Evolutionary conservation across 345 rosid species (phyloP), one percentile per base, ranked within the genome.

Genomic region (Populus deltoides): DNA sequence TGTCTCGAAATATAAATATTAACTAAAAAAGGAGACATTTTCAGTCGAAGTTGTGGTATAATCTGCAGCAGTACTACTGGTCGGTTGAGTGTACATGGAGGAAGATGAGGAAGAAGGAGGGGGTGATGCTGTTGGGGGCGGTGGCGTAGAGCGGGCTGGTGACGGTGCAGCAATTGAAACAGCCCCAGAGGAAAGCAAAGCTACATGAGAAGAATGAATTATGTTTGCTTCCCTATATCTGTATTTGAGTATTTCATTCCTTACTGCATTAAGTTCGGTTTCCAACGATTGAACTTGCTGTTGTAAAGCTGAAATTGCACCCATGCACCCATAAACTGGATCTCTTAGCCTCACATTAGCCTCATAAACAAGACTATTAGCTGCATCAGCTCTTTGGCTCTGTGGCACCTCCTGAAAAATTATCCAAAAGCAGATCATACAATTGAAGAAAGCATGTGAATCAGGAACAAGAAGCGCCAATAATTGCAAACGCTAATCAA

Each of bases 251-350:
- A 96, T 91, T 84, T 96, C 98, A 4, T 89, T 73, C 83, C 97
- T 88, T 53, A 92, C 92, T 43, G 92, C 92, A 67, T 86, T 87
- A 62, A 96, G 87, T 81, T 96, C 97, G 31, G 89, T 83, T 85
- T 93, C 93, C 77, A 96, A 85, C 57, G 91, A 82, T 83, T 96
- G 98, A 45, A 96, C 82, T 86, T 93, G 97, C 51, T 96, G 99
- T 59, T 96, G 98, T 76, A 96, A 82, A 53, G 94, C 88, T 72
- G 97, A 96, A 53, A 96, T 93, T 76, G 97, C 99, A 57, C 99
- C 99, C 97, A 92, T 90, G 88, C 99, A 93, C 10, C 99, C 99
- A 72, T 96, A 92, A 36, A 96, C 92, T 0, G 99, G 98, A 81
- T 96, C 99, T 87, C 98, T 85, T 68, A 96, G 88, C 88, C 99